Evolutionary conservation across 306 rosid genomes (phyloP).

Genomic region (Abrus precatorius): DNA sequence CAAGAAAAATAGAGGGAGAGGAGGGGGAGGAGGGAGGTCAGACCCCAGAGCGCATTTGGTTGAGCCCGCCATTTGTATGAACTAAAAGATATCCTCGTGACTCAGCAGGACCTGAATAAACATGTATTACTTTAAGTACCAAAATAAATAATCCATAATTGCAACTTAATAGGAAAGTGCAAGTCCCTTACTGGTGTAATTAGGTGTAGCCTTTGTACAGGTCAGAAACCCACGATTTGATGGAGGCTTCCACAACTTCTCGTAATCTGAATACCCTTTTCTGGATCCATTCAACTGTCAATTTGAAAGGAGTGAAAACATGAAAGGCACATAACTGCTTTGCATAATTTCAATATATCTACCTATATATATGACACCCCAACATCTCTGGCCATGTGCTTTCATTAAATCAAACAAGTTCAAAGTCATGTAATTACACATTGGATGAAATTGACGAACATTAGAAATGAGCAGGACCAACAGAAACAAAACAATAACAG

Average conservation of each 20-base stretch:
- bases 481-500: neutral
- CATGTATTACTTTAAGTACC: slow-evolving; percentile 43
- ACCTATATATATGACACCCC: neutral
- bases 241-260: slow-evolving; percentile 92
- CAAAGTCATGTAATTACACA: neutral
- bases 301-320: slow-evolving; percentile 61
- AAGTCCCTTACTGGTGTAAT: slow-evolving; percentile 74
- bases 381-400: neutral
- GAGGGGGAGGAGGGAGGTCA: slow-evolving; percentile 42
- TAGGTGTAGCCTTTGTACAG: slow-evolving; percentile 71
- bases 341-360: slow-evolving; percentile 35
- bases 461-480: slow-evolving; percentile 11
- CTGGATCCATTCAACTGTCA: slow-evolving; percentile 66
- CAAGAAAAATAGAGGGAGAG: neutral
- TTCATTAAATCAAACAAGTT: slow-evolving; percentile 7
- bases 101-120: slow-evolving; percentile 73
- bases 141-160: slow-evolving; percentile 24
- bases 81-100: slow-evolving; percentile 89
- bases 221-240: slow-evolving; percentile 80
- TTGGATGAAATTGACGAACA: slow-evolving; percentile 9
- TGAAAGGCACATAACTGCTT: slow-evolving; percentile 57
- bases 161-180: slow-evolving; percentile 19
- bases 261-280: slow-evolving; percentile 50
- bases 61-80: slow-evolving; percentile 98
- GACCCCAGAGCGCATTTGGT: slow-evolving; percentile 99